phyloP scores from a whole-genome alignment of 352 stramenopile species.

The Hyaloperonospora arabidopsidis region DNA sequence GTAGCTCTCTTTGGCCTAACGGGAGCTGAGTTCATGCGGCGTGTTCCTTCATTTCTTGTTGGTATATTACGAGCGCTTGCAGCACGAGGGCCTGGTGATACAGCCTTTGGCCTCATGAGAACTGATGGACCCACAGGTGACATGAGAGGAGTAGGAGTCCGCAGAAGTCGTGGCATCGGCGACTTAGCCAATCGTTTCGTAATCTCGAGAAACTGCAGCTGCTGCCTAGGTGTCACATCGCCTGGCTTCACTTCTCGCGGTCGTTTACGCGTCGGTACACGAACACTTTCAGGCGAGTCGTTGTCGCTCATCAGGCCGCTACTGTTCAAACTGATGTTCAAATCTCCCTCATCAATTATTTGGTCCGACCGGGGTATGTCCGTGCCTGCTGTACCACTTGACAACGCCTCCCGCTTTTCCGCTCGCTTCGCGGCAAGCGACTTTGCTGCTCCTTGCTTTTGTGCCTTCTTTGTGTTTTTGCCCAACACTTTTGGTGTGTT shows the following conservation, averaged over 20 bases:
- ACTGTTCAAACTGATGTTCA: constrained; percentile 34
- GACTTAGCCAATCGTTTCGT: constrained; percentile 36
- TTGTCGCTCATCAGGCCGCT: constrained; percentile 24
- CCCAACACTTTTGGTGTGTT: constrained; percentile 52
- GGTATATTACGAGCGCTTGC: constrained; percentile 15
- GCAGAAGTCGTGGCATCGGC: constrained; percentile 32
- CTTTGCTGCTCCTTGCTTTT: constrained; percentile 28
- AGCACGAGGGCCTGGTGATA: constrained; percentile 16
- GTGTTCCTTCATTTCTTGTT: constrained; percentile 25
- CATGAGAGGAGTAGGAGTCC: constrained; percentile 28
- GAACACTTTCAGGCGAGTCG: constrained; percentile 28
- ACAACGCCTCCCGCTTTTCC: constrained; percentile 42
- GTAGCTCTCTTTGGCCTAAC: constrained; percentile 37
- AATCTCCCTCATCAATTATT: constrained; percentile 22
- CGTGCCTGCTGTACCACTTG: constrained; percentile 10
- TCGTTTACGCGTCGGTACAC: constrained; percentile 25
- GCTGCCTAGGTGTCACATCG: constrained; percentile 28
- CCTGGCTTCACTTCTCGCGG: constrained; percentile 9
- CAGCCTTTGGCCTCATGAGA: constrained; percentile 18
- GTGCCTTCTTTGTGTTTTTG: constrained; percentile 40
- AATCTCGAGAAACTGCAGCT: constrained; percentile 37
- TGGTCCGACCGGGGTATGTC: constrained; percentile 11
- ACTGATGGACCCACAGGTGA: constrained; percentile 25
- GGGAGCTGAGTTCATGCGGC: constrained; percentile 34
- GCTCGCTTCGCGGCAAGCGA: constrained; percentile 34